phyloP scores from a whole-genome alignment of 106 monocot species.

The Dendrobium huoshanense region DNA sequence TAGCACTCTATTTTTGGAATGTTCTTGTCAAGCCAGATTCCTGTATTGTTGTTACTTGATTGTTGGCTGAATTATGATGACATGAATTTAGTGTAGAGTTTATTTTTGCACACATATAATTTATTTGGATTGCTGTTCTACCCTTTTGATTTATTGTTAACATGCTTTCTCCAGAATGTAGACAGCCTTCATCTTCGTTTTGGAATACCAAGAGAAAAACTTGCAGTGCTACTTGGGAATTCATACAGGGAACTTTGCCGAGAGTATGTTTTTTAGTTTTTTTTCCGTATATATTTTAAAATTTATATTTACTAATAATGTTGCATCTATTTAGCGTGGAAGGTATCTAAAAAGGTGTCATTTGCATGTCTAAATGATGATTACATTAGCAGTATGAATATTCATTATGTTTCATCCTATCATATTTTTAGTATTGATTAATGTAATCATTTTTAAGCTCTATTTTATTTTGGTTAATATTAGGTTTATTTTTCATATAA shows the following conservation, averaged over 20 bases:
- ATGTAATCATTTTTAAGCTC: not conserved
- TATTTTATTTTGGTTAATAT: not conserved
- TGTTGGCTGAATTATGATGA: not conserved
- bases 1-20: not conserved
- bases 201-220: conserved; percentile 88
- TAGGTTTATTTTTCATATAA: not conserved
- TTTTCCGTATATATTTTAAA: not conserved
- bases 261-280: not conserved
- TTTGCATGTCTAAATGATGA: not conserved
- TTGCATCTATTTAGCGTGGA: not conserved
- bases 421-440: not conserved
- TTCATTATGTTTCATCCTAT: not conserved
- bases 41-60: not conserved
- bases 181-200: conserved; percentile 95
- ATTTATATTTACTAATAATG: not conserved
- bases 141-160: not conserved
- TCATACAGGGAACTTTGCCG: conserved; percentile 86
- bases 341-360: not conserved
- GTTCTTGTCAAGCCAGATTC: not conserved
- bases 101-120: not conserved
- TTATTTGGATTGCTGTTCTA: not conserved
- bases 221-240: conserved; percentile 96
- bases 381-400: not conserved
- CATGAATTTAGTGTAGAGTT: not conserved
- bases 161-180: conserved; percentile 61